Percentiles rank a stretch among this genome's conserved stretches.
Conservation (phyloP, 2,329 filamentous ascomycete genomes). For the Huntiella omanensis region DNA sequence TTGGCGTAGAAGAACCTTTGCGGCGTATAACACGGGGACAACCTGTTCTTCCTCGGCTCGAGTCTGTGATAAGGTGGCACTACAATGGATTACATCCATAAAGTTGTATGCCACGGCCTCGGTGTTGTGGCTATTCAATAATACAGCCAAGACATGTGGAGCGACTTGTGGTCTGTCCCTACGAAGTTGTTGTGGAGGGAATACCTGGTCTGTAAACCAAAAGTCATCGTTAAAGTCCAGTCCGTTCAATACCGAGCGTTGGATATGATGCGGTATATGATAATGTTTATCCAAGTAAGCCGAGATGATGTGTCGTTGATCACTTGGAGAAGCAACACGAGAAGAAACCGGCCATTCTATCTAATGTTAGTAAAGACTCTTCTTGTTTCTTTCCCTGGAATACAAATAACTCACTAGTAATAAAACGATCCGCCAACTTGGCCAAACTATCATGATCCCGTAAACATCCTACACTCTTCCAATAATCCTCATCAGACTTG, state of each 20-base stretch:
- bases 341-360: not conserved
- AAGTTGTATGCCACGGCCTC: slow-evolving; percentile 30
- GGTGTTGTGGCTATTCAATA: slow-evolving; percentile 34
- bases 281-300: slow-evolving; percentile 31
- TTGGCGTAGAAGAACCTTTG: slow-evolving; percentile 36
- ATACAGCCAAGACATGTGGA: slow-evolving; percentile 30
- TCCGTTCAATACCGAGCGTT: slow-evolving; percentile 24
- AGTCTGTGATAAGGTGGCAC: slow-evolving; percentile 27
- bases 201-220: slow-evolving; percentile 24
- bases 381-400: too few relatives aligned
- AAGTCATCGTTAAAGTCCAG: slow-evolving; percentile 37
- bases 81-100: slow-evolving; percentile 32
- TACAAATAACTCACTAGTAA: slow-evolving; percentile 3
- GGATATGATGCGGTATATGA: slow-evolving; percentile 21
- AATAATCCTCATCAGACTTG: slow-evolving; percentile 3
- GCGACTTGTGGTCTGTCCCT: slow-evolving; percentile 18
- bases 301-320: slow-evolving; percentile 25
- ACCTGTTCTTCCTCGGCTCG: slow-evolving; percentile 29
- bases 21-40: slow-evolving; percentile 32
- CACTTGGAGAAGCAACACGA: slow-evolving; percentile 10
- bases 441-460: slow-evolving; percentile 5
- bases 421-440: slow-evolving; percentile 4
- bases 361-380: too few relatives aligned
- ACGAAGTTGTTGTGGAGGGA: slow-evolving; percentile 15
- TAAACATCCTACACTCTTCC: slow-evolving; percentile 9